Conservation (phyloP, 768 basidiomycete genomes). For the Termitomyces titanicus region DNA sequence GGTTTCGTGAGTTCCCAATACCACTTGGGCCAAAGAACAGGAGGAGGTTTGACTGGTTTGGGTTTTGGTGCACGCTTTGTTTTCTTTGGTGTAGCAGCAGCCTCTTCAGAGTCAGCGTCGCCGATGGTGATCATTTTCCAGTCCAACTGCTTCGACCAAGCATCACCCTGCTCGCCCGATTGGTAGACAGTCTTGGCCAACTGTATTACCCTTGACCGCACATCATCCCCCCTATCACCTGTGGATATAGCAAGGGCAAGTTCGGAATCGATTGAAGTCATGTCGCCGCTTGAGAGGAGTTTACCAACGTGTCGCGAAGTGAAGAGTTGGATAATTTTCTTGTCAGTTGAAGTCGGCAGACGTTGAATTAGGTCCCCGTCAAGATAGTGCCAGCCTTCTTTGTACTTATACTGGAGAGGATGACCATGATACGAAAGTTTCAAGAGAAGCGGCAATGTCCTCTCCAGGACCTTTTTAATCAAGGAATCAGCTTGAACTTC, state of each 20-base stretch:
- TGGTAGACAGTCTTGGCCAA: constrained; percentile 37
- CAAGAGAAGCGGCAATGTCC: constrained; percentile 66
- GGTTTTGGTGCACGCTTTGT: constrained; percentile 27
- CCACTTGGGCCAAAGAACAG: constrained; percentile 91
- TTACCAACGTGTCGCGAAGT: constrained; percentile 42
- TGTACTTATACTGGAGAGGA: constrained; percentile 50
- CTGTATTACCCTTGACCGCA: constrained; percentile 31
- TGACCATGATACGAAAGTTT: constrained; percentile 55
- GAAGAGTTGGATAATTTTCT: constrained; percentile 40
- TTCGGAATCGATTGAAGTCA: constrained; percentile 37
- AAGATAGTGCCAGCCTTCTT: constrained; percentile 69
- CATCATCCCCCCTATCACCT: constrained; percentile 33
- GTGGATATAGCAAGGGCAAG: constrained; percentile 45
- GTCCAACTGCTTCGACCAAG: constrained; percentile 64
- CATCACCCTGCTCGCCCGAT: constrained; percentile 31
- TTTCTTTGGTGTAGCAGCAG: constrained; percentile 8
- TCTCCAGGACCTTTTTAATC: constrained; percentile 37
- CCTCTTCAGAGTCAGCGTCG: constrained; percentile 4
- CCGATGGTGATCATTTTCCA: constrained; percentile 43
- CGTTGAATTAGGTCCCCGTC: constrained; percentile 27
- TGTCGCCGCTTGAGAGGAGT: constrained; percentile 36
- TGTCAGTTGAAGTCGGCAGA: constrained; percentile 43
- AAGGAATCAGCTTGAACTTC: constrained; percentile 43
- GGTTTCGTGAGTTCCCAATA: constrained; percentile 87
- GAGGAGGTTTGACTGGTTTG: constrained; percentile 38